Percentiles rank a stretch among this genome's conserved stretches.
phyloP scores from a whole-genome alignment of 73 alveolate species.

The Tetrahymena elliotti region DNA sequence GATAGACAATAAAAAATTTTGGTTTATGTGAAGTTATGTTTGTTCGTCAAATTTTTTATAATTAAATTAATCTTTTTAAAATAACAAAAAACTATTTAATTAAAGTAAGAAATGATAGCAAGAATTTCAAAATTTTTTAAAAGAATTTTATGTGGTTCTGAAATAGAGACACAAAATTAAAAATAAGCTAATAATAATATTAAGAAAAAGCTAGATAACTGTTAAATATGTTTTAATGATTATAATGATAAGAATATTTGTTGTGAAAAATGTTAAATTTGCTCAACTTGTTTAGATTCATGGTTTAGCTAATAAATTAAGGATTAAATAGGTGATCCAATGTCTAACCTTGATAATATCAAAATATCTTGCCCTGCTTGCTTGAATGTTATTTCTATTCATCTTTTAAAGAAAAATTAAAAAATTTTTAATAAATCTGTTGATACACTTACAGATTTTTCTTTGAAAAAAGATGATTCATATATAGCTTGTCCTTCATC shows the following conservation, averaged over 20 bases:
- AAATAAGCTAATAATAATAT: neutral
- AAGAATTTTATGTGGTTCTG: neutral
- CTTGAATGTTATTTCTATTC: neutral
- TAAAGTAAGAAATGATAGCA: too few species aligned
- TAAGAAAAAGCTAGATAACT: neutral
- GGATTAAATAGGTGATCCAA: neutral
- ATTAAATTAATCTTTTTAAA: too few species aligned
- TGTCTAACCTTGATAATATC: neutral
- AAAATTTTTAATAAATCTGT: neutral
- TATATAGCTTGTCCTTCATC: neutral
- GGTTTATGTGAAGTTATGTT: too few species aligned
- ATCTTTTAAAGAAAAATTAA: neutral
- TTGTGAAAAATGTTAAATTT: neutral
- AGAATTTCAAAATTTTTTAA: neutral
- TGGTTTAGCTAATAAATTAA: neutral
- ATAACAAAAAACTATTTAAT: too few species aligned
- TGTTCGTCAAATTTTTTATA: too few species aligned
- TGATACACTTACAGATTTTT: neutral
- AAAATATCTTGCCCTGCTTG: neutral
- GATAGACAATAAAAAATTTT: too few species aligned
- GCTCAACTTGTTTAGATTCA: neutral
- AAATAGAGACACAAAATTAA: neutral
- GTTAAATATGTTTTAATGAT: neutral
- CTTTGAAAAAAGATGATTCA: neutral
- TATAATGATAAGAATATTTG: neutral